Conservation (phyloP, 1,284 basidiomycete species). For the Sutorius eximius region DNA sequence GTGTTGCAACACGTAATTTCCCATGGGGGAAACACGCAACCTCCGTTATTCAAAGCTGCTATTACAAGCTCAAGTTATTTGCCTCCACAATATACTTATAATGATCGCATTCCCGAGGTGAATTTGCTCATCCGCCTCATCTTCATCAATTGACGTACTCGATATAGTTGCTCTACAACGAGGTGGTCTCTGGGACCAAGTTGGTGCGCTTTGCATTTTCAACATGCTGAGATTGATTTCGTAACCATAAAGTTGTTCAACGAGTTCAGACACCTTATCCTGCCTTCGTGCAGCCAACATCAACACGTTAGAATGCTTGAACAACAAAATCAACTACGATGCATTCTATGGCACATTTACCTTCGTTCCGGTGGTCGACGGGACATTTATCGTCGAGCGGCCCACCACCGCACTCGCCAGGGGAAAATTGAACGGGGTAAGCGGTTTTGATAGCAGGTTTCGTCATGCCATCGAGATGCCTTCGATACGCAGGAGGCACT, state of each 20-base stretch:
- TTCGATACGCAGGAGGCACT: conserved; percentile 14
- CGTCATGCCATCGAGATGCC: conserved; percentile 7
- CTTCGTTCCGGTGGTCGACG: conserved; percentile 44
- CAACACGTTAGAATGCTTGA: neutral
- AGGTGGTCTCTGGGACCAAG: conserved; percentile 1
- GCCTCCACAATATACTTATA: conserved; percentile 7
- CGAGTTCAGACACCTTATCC: conserved; percentile 1
- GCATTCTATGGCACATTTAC: conserved; percentile 7
- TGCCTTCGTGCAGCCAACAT: conserved; percentile 6
- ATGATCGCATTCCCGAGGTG: conserved; percentile 4
- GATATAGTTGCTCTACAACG: conserved; percentile 1
- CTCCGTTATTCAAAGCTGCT: conserved; percentile 7
- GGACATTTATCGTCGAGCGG: conserved; percentile 42
- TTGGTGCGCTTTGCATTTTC: neutral
- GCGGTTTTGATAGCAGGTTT: neutral
- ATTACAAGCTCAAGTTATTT: conserved; percentile 6
- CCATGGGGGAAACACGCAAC: conserved; percentile 6
- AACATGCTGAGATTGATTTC: neutral
- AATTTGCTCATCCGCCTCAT: neutral
- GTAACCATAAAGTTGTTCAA: conserved; percentile 2
- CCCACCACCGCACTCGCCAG: conserved; percentile 38
- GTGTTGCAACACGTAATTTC: conserved; percentile 10
- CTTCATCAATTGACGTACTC: neutral
- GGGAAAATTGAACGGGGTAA: conserved; percentile 44
- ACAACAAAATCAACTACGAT: neutral